phyloP scores from a whole-genome alignment of 768 basidiomycete genomes.

The Leucocoprinus leucothites region DNA sequence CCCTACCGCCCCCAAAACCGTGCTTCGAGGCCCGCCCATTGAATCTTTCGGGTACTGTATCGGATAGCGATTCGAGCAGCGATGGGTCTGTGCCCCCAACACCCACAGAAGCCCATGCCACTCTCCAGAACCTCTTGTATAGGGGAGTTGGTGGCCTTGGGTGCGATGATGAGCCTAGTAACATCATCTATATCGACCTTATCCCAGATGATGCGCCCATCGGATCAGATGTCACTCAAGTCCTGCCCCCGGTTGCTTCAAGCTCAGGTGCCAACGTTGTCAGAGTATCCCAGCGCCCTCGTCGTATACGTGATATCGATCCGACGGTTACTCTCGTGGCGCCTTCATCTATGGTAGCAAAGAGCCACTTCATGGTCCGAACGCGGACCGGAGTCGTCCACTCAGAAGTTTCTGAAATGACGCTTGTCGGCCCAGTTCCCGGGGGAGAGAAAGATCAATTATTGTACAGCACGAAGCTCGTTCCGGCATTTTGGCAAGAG shows the following conservation, averaged over 20 bases:
- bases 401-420: conserved; percentile 44
- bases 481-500: conserved; percentile 63
- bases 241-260: conserved; percentile 23
- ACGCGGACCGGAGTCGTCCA: conserved; percentile 37
- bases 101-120: conserved; percentile 33
- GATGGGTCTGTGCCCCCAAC: conserved; percentile 39
- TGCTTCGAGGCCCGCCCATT: conserved; percentile 11
- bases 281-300: conserved; percentile 43
- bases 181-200: conserved; percentile 46
- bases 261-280: conserved; percentile 26
- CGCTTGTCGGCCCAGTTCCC: conserved; percentile 22
- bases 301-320: conserved; percentile 57
- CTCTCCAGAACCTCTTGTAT: conserved; percentile 29
- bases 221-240: conserved; percentile 19
- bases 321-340: conserved; percentile 66
- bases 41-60: conserved; percentile 16
- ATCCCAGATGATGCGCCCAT: conserved; percentile 27
- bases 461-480: conserved; percentile 59
- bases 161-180: conserved; percentile 25
- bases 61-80: conserved; percentile 36
- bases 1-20: conserved; percentile 30
- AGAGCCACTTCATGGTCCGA: conserved; percentile 15
- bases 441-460: conserved; percentile 27
- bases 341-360: conserved; percentile 41
- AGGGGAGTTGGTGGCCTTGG: conserved; percentile 26